These are phyloP conservation scores for Penicillium capsulatum DNA, from an alignment of 2,329 filamentous ascomycete genomes.

Conservation along the genomic window DNA sequence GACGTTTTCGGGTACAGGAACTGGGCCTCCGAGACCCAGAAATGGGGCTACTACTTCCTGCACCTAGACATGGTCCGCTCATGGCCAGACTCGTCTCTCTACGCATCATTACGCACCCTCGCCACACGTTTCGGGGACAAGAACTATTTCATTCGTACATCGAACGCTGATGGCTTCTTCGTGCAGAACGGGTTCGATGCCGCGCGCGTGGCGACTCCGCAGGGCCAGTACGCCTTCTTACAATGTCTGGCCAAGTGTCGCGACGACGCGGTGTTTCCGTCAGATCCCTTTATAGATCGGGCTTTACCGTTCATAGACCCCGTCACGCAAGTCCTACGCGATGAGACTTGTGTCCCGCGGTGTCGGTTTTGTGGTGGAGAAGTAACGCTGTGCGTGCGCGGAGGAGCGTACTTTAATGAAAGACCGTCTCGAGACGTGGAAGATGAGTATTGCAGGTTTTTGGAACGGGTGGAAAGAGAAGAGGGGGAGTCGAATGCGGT, in stretches of 20 bases:
- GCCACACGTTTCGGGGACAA: neutral
- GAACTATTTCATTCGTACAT: slow-evolving; percentile 18
- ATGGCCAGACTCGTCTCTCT: slow-evolving; percentile 14
- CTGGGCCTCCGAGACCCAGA: slow-evolving; percentile 15
- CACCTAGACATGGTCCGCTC: slow-evolving; percentile 17
- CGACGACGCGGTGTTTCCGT: slow-evolving; percentile 17
- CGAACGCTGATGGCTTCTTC: slow-evolving; percentile 22
- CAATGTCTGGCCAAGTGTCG: slow-evolving; percentile 21
- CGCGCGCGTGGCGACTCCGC: slow-evolving; percentile 15
- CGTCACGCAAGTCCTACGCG: slow-evolving; percentile 12
- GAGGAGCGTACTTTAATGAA: slow-evolving; percentile 20
- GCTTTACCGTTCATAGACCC: slow-evolving; percentile 17
- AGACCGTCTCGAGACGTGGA: slow-evolving; percentile 13
- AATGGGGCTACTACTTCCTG: slow-evolving; percentile 24
- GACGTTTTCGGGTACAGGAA: slow-evolving; percentile 18
- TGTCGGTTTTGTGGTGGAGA: slow-evolving; percentile 20
- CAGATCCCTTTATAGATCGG: slow-evolving; percentile 15
- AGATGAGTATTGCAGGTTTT: slow-evolving; percentile 9
- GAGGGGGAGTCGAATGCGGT: slow-evolving; percentile 3
- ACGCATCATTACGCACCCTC: slow-evolving; percentile 4
- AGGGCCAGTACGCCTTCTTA: slow-evolving; percentile 20
- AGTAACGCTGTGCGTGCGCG: slow-evolving; percentile 21
- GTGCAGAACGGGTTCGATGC: slow-evolving; percentile 16
- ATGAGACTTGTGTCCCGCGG: slow-evolving; percentile 8
- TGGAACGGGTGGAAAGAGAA: slow-evolving; percentile 1